Conservation (phyloP, 1,284 basidiomycete genomes). For the Trichosporon inkin region DNA sequence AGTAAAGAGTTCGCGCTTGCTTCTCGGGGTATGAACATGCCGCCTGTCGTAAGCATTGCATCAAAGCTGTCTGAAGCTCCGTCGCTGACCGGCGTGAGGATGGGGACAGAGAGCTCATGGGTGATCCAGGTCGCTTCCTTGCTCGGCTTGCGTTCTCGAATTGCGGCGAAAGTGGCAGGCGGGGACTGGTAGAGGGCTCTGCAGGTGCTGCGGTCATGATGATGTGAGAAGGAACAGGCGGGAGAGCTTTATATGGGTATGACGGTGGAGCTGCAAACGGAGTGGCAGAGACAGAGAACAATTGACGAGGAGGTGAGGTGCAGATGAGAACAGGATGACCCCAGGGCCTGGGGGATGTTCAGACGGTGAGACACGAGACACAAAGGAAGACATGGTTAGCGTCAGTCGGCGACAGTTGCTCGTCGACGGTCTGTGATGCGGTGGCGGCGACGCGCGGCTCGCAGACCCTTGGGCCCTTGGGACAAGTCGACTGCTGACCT, state of each 20-base stretch:
- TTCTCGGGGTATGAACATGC: not conserved
- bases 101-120: not conserved
- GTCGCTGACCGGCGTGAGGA: conserved; percentile 1
- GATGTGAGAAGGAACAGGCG: no score
- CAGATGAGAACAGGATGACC: no score
- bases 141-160: not conserved
- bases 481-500: no score
- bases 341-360: not conserved
- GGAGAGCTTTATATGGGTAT: no score
- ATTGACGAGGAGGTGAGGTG: no score
- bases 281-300: no score
- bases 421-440: no score
- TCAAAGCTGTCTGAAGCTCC: not conserved
- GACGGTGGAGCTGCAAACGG: no score
- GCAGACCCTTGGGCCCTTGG: no score
- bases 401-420: not conserved
- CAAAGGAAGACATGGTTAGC: not conserved
- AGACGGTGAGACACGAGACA: not conserved
- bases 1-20: conserved; percentile 13
- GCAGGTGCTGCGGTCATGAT: not conserved
- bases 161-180: not conserved
- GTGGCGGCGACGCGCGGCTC: no score
- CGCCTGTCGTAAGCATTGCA: not conserved
- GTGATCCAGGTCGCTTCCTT: not conserved
- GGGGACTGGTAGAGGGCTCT: not conserved